A percentile compares a stretch with the other conserved stretches of the same genome.
phyloP scores from a whole-genome alignment of 495 filamentous ascomycete genomes.

The Penicillium parvum region DNA sequence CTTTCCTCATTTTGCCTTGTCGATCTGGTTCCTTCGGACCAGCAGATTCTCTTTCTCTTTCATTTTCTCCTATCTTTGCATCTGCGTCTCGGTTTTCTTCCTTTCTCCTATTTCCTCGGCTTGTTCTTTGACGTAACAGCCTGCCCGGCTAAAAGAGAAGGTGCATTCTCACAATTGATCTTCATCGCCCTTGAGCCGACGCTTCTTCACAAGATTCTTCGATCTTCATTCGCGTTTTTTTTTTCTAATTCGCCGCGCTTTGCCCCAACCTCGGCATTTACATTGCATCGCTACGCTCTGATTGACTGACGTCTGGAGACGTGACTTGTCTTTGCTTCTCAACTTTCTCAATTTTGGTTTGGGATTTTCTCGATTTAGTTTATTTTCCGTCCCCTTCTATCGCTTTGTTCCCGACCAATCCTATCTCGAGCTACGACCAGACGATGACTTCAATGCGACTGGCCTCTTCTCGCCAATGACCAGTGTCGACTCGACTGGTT shows the following conservation, averaged over 20 bases:
- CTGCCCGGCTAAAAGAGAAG: background rate
- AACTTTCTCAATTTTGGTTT: conserved; percentile 3
- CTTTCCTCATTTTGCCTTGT: conserved; percentile 9
- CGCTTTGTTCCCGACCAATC: conserved; percentile 8
- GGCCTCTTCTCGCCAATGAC: conserved; percentile 2
- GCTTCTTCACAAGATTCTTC: conserved; percentile 15
- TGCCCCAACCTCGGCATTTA: conserved; percentile 26
- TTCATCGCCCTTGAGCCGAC: background rate
- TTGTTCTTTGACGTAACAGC: background rate
- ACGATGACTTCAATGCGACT: conserved; percentile 11
- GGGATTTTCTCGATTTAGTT: background rate
- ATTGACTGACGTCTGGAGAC: conserved; percentile 15
- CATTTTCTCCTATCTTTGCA: conserved; percentile 29
- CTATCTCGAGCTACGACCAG: background rate
- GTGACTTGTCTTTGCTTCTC: conserved; percentile 4
- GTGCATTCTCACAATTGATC: background rate
- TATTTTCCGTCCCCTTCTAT: background rate
- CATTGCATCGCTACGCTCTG: conserved; percentile 16
- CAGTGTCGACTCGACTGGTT: background rate
- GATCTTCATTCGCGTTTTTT: conserved; percentile 16
- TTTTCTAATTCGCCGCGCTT: conserved; percentile 7
- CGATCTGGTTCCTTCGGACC: conserved; percentile 25
- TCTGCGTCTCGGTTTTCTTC: too few species aligned
- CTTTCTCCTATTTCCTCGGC: background rate
- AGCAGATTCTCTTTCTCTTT: conserved; percentile 1